Evolutionary conservation across 306 rosid genomes (phyloP), one percentile per base, ranked within the genome.

Genomic region (Quercus parvula): DNA sequence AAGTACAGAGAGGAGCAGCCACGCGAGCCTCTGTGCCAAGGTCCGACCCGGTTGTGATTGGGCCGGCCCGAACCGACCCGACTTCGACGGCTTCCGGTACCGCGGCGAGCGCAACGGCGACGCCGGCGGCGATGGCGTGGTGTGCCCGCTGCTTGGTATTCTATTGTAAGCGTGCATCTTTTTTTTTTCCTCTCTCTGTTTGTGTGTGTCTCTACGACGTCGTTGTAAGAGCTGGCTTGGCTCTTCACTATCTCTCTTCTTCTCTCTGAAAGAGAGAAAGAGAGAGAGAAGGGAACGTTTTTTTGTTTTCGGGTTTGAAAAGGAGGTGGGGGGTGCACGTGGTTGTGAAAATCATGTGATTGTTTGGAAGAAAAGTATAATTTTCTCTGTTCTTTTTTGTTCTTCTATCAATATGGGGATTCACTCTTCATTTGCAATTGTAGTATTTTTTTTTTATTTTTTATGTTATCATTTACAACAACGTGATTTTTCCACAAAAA

Each of bases 131-230:
- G 99, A 92, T 44, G 99, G 99, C 70, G 97, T 87, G 68, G 87
- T 83, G 84, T 92, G 99, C 73, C 99, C 99, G 78, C 99, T 91
- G 78, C 87, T 89, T 68, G 99, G 99, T 78, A 95, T 90, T 91
- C 99, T 90, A 75, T 87, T 90, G 83, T 86, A 84, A 18, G 97
- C 81, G 91, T 91, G 96, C 99, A 95, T 95, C 83, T 74, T 30
- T 27, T 8, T 77, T 30, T 70, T n/a, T 7, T 70, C 25, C 52
- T 35, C 19, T 35, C 30, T 67, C 44, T 54, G 54, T 19, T 25
- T 14, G 17, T n/a, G 10, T 22, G 19, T 28, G 51, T 7, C 62
- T 75, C 56, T 58, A 71, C 61, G 38, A 51, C 35, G 61, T 25
- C 75, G 28, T 68, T 49, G 38, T 68, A 68, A 35, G 54, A 35